Percentiles rank a stretch among this genome's conserved stretches.
Evolutionary conservation across 352 stramenopile species (phyloP).

Genomic region (Phytophthora crassamura): DNA sequence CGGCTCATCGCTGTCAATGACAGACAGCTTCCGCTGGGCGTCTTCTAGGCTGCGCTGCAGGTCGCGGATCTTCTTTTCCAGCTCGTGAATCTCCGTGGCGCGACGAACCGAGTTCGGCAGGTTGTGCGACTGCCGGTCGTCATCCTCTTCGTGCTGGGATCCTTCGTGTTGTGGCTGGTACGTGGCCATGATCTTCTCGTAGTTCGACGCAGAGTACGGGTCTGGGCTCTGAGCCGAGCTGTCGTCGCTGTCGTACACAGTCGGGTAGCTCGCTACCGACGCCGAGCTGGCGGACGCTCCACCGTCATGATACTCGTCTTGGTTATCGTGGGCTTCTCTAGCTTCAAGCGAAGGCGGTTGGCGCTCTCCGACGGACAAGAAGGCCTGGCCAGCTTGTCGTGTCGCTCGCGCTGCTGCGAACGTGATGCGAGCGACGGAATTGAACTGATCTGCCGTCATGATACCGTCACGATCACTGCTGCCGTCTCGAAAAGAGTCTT

Average conservation of each 20-base stretch:
- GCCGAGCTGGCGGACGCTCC: constrained; percentile 30
- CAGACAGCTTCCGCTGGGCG: constrained; percentile 70
- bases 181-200: constrained; percentile 66
- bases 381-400: constrained; percentile 59
- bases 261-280: constrained; percentile 51
- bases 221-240: constrained; percentile 39
- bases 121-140: constrained; percentile 22
- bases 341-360: constrained; percentile 6
- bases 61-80: constrained; percentile 74
- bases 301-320: constrained; percentile 27
- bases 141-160: constrained; percentile 40
- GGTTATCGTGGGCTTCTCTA: constrained; percentile 16
- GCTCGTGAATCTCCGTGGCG: constrained; percentile 46
- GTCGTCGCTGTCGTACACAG: constrained; percentile 36
- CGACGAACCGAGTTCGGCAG: constrained; percentile 36
- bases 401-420: constrained; percentile 69
- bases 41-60: constrained; percentile 61
- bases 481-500: constrained; percentile 22
- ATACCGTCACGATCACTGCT: constrained; percentile 25
- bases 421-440: constrained; percentile 65
- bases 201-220: constrained; percentile 67
- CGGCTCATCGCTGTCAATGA: constrained; percentile 59
- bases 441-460: constrained; percentile 62
- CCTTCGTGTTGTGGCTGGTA: constrained; percentile 40
- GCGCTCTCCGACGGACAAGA: constrained; percentile 55